Evolutionary conservation across 352 stramenopile genomes (phyloP).

Genomic region (Globisporangium abappressorium): DNA sequence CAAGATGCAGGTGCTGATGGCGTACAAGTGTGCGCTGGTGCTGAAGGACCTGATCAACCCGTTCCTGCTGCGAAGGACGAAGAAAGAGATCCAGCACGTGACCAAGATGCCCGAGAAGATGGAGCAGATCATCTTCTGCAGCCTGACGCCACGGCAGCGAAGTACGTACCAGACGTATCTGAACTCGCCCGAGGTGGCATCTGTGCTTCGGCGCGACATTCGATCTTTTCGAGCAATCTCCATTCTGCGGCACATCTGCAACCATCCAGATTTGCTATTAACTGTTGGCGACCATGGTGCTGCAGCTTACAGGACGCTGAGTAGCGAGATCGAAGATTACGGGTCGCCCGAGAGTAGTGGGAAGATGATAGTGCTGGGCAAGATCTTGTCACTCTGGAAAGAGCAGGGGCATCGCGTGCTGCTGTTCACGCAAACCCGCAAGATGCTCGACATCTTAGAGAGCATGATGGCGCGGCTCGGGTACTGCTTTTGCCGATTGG

Average conservation of each 20-base stretch:
- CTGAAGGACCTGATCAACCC: conserved; percentile 96
- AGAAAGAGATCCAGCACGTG: conserved; percentile 93
- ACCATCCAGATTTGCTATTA: conserved; percentile 94
- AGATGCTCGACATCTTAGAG: conserved; percentile 98
- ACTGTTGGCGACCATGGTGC: conserved; percentile 30
- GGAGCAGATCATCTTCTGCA: conserved; percentile 98
- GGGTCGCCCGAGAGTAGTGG: conserved; percentile 79
- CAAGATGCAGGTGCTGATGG: conserved; percentile 95
- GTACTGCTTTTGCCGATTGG: conserved; percentile 93
- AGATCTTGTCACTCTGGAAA: conserved; percentile 95
- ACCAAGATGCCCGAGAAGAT: conserved; percentile 95
- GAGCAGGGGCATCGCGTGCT: conserved; percentile 95
- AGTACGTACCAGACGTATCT: conserved; percentile 92
- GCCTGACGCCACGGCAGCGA: conserved; percentile 87
- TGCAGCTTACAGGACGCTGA: background rate
- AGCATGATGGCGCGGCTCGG: conserved; percentile 80
- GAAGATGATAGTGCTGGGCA: conserved; percentile 96
- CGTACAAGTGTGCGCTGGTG: conserved; percentile 95
- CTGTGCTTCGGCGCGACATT: conserved; percentile 80
- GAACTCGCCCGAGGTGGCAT: conserved; percentile 89
- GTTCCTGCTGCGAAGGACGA: conserved; percentile 94
- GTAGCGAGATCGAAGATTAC: conserved; percentile 25
- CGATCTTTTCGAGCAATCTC: conserved; percentile 91
- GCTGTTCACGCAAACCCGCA: conserved; percentile 96
- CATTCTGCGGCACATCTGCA: conserved; percentile 98